phyloP scores from a whole-genome alignment of 1,139 yeast genomes.

The Magnusiomyces magnusii region DNA sequence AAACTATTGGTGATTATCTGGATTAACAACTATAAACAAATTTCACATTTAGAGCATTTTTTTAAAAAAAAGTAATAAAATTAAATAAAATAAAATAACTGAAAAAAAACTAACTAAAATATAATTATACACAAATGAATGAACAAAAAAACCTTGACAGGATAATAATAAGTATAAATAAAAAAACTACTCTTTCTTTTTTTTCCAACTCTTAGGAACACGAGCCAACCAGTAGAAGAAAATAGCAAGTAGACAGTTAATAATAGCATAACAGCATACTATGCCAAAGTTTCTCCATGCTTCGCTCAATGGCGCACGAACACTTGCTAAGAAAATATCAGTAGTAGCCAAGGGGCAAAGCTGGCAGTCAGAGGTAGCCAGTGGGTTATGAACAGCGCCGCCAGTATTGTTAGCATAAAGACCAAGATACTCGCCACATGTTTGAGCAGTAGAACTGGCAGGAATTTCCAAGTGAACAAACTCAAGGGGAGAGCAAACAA shows the following conservation, averaged over 20 bases:
- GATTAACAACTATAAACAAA: no score
- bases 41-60: no score
- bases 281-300: conserved; percentile 58
- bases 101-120: no score
- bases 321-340: conserved; percentile 43
- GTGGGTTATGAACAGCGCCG: conserved; percentile 52
- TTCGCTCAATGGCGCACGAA: conserved; percentile 41
- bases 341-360: conserved; percentile 50
- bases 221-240: conserved; percentile 68
- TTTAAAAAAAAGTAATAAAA: no score
- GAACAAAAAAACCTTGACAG: no score
- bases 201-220: conserved; percentile 43
- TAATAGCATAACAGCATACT: conserved; percentile 42
- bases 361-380: conserved; percentile 47
- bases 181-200: not conserved
- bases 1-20: no score
- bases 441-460: conserved; percentile 35
- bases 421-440: conserved; percentile 50
- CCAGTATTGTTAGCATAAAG: conserved; percentile 34
- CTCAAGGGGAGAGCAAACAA: conserved; percentile 49
- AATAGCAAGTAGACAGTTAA: conserved; percentile 48
- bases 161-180: not conserved
- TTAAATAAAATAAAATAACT: no score
- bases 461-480: conserved; percentile 50
- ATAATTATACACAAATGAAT: no score